phyloP scores from a whole-genome alignment of 2,329 filamentous ascomycete genomes.

The Aspergillus sp. region DNA sequence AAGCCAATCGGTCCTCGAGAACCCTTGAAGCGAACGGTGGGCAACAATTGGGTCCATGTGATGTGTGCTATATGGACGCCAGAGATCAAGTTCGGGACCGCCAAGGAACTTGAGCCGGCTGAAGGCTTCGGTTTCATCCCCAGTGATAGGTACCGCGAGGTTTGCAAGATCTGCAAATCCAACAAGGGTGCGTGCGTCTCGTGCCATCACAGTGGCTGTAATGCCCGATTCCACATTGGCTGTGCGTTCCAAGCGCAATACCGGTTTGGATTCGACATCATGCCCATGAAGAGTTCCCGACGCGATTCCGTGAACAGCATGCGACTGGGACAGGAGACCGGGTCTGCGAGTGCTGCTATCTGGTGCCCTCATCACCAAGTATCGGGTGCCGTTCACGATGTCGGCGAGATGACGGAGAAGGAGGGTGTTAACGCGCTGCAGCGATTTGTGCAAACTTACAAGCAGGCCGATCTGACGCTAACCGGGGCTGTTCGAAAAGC shows the following conservation, averaged over 20 bases:
- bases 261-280: slow-evolving; percentile 80
- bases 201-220: slow-evolving; percentile 57
- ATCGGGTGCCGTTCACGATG: slow-evolving; percentile 67
- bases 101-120: slow-evolving; percentile 71
- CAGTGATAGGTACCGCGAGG: slow-evolving; percentile 62
- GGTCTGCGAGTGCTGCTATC: slow-evolving; percentile 74
- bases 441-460: slow-evolving; percentile 80
- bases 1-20: slow-evolving; percentile 80
- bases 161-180: slow-evolving; percentile 77
- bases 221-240: slow-evolving; percentile 68
- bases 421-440: slow-evolving; percentile 74
- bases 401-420: slow-evolving; percentile 68
- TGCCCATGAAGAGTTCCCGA: slow-evolving; percentile 80
- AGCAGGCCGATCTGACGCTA: slow-evolving; percentile 83
- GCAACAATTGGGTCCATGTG: slow-evolving; percentile 98
- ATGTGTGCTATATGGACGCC: slow-evolving; percentile 86
- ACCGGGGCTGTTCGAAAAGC: slow-evolving; percentile 93
- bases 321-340: slow-evolving; percentile 71
- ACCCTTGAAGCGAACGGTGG: slow-evolving; percentile 83
- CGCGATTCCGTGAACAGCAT: slow-evolving; percentile 75
- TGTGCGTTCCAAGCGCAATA: slow-evolving; percentile 83
- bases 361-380: slow-evolving; percentile 88
- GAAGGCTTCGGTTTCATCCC: slow-evolving; percentile 86
- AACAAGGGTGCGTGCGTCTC: slow-evolving; percentile 69
- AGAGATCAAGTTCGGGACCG: slow-evolving; percentile 87